These are phyloP conservation scores for Russula virescens DNA, from an alignment of 768 basidiomycete genomes.

Conservation along the genomic window DNA sequence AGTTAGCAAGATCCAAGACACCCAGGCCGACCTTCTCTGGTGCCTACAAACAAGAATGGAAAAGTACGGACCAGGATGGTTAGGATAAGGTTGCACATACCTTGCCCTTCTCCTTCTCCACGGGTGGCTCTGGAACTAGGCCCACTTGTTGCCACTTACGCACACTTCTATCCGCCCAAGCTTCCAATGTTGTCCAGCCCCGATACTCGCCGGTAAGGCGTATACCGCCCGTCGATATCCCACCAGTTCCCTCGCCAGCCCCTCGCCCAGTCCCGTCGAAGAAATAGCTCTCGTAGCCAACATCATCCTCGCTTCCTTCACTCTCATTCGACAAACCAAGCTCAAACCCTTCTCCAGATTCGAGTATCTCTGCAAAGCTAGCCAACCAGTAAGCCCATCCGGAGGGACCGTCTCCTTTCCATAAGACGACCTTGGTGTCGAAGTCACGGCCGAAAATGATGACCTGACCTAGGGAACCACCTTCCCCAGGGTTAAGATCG, in stretches of 20 bases:
- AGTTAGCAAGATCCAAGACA: slow-evolving; percentile 34
- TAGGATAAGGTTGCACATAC: slow-evolving; percentile 31
- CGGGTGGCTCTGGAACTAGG: slow-evolving; percentile 43
- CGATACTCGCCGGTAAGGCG: slow-evolving; percentile 79
- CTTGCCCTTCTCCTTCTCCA: slow-evolving; percentile 41
- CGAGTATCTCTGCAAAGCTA: slow-evolving; percentile 85
- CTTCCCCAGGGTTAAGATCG: slow-evolving; percentile 81
- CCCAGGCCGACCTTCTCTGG: slow-evolving; percentile 43
- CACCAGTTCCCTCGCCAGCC: slow-evolving; percentile 73
- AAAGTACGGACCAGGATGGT: background rate
- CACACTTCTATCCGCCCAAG: slow-evolving; percentile 86
- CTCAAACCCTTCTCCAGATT: slow-evolving; percentile 85
- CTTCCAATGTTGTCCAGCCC: slow-evolving; percentile 91
- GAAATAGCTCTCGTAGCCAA: slow-evolving; percentile 86
- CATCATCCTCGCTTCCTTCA: slow-evolving; percentile 73
- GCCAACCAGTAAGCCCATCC: slow-evolving; percentile 97
- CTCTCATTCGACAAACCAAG: slow-evolving; percentile 51
- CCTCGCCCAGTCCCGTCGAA: slow-evolving; percentile 74
- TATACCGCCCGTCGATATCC: slow-evolving; percentile 60
- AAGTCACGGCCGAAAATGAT: slow-evolving; percentile 99
- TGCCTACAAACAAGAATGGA: slow-evolving; percentile 29
- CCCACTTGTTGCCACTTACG: slow-evolving; percentile 83
- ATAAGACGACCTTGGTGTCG: slow-evolving; percentile 94
- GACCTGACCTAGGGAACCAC: slow-evolving; percentile 80
- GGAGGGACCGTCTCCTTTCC: slow-evolving; percentile 80